Evolutionary conservation across 345 rosid genomes (phyloP).

Genomic region (Eucalyptus cladocalyx): DNA sequence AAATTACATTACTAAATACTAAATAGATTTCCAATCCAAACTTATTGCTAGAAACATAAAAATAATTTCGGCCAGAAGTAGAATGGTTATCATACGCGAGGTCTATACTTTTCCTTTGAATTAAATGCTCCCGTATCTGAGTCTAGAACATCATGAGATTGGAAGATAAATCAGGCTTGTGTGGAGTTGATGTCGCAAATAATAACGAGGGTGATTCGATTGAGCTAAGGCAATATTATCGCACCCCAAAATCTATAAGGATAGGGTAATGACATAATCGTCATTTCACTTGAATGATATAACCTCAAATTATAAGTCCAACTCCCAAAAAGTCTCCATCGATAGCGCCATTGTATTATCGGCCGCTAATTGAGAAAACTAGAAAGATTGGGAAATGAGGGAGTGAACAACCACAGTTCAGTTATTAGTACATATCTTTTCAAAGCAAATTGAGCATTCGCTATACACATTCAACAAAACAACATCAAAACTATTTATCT

Average conservation of each 20-base stretch:
- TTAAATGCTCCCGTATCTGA: rapidly evolving
- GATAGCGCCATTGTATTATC: rapidly evolving
- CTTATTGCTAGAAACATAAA: too few species aligned
- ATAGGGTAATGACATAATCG: neutral
- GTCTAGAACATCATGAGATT: neutral
- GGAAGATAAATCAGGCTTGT: neutral
- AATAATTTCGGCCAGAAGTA: rapidly evolving
- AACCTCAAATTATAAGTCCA: neutral
- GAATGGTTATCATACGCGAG: too few species aligned
- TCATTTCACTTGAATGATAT: rapidly evolving
- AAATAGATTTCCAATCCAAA: too few species aligned
- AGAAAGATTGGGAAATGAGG: neutral
- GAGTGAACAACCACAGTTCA: neutral
- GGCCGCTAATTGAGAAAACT: rapidly evolving
- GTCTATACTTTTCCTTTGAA: neutral
- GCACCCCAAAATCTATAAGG: too few species aligned
- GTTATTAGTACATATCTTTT: neutral
- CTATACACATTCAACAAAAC: too few species aligned
- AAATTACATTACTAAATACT: too few species aligned
- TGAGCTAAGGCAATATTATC: neutral
- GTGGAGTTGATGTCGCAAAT: neutral
- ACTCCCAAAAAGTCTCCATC: neutral
- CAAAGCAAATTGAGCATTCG: neutral
- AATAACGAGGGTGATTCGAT: neutral
- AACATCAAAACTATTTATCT: neutral